A percentile compares a stretch with the other conserved stretches of the same genome.
Conservation (phyloP, 2,329 filamentous ascomycete species). For the Penicillium sp. region DNA sequence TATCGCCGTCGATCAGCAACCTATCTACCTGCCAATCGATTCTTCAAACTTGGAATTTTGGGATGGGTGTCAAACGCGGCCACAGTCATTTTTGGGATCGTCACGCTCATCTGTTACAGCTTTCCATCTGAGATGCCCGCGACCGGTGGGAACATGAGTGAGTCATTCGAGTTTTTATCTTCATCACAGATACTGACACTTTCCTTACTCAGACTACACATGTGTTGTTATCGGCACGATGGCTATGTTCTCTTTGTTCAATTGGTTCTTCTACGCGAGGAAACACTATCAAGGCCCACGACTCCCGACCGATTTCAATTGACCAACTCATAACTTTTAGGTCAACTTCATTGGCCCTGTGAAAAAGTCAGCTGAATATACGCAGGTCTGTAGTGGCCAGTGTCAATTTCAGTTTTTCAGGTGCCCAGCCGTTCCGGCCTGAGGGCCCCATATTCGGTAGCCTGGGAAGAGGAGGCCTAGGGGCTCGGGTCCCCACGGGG, state of each 20-base stretch:
- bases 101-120: conserved; percentile 32
- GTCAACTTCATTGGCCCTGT: too few relatives aligned
- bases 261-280: conserved; percentile 23
- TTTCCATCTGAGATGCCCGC: conserved; percentile 32
- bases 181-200: conserved; percentile 16
- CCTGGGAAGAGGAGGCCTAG: too few relatives aligned
- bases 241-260: background rate
- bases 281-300: conserved; percentile 23
- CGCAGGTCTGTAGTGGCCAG: too few relatives aligned
- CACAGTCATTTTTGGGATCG: conserved; percentile 25
- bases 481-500: too few relatives aligned
- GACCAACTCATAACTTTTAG: background rate
- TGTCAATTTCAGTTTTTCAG: too few relatives aligned
- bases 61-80: conserved; percentile 30
- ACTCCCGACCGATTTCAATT: conserved; percentile 8
- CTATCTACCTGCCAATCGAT: conserved; percentile 18
- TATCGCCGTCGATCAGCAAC: conserved; percentile 24
- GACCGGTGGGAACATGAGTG: conserved; percentile 33
- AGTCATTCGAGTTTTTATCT: conserved; percentile 23
- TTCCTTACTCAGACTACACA: conserved; percentile 8
- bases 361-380: too few relatives aligned
- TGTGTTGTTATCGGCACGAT: background rate
- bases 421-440: too few relatives aligned
- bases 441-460: too few relatives aligned
- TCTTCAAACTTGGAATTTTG: conserved; percentile 22